phyloP scores from a whole-genome alignment of 2,329 filamentous ascomycete species.

The Exophiala mesophila region DNA sequence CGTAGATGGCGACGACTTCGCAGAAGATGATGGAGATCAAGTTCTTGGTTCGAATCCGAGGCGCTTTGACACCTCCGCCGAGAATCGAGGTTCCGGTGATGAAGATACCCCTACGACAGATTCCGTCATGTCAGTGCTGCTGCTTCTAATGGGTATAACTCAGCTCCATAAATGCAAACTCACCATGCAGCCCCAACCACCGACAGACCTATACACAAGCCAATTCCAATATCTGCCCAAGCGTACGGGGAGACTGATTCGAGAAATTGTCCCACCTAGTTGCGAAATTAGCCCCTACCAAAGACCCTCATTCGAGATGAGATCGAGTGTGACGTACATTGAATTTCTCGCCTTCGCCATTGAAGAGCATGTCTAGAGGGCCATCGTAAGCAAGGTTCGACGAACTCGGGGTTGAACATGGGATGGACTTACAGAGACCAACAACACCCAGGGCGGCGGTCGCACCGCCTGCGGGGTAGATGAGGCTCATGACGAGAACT shows the following conservation, averaged over 20 bases:
- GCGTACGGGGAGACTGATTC: conserved; percentile 90
- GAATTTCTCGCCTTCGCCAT: conserved; percentile 90
- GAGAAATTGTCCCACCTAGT: conserved; percentile 88
- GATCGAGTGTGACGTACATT: conserved; percentile 73
- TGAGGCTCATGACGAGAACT: conserved; percentile 60
- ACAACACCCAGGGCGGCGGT: conserved; percentile 66
- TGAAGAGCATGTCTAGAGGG: conserved; percentile 97
- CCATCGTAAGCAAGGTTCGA: too few species aligned
- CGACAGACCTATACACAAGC: conserved; percentile 89
- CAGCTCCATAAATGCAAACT: conserved; percentile 4
- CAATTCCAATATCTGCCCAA: conserved; percentile 88
- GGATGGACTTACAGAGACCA: conserved; percentile 70
- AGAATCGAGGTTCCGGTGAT: conserved; percentile 97
- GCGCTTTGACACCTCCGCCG: conserved; percentile 91
- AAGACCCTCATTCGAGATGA: too few species aligned
- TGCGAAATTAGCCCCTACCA: too few species aligned
- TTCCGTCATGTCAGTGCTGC: background rate
- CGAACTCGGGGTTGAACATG: too few species aligned
- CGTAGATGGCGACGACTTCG: conserved; percentile 99
- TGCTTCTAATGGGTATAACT: too few species aligned
- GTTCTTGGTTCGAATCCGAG: conserved; percentile 98
- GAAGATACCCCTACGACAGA: conserved; percentile 82
- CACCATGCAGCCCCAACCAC: conserved; percentile 98
- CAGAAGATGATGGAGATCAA: conserved; percentile 99
- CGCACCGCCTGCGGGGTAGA: conserved; percentile 65